Conservation (phyloP, 306 rosid species). For the Echinosophora koreensis region DNA sequence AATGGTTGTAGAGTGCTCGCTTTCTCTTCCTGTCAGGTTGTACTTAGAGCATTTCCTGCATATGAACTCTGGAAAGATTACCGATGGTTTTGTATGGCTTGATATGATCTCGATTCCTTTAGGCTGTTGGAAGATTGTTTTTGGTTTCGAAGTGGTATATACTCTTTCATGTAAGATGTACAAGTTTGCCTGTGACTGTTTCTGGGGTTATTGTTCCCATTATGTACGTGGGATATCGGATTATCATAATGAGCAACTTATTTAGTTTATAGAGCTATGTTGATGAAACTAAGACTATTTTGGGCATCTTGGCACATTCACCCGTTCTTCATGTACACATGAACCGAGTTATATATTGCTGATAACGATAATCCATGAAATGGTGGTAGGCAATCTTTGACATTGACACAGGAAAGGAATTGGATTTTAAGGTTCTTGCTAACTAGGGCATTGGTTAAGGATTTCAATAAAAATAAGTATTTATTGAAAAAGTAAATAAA, state of each 20-base stretch:
- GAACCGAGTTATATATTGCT: background rate
- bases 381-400: background rate
- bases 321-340: background rate
- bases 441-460: too few species aligned
- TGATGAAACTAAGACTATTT: background rate
- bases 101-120: slow-evolving; percentile 51
- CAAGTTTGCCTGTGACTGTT: slow-evolving; percentile 39
- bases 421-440: background rate
- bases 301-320: background rate
- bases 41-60: slow-evolving; percentile 54
- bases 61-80: slow-evolving; percentile 52
- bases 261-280: slow-evolving; percentile 22
- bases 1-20: slow-evolving; percentile 49
- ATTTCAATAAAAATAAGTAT: too few species aligned
- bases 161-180: slow-evolving; percentile 44
- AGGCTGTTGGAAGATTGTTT: slow-evolving; percentile 47
- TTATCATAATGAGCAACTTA: slow-evolving; percentile 31
- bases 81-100: slow-evolving; percentile 57
- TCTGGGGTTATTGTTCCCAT: slow-evolving; percentile 43
- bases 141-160: slow-evolving; percentile 43
- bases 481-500: too few species aligned
- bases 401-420: background rate
- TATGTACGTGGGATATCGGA: slow-evolving; percentile 37
- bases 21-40: slow-evolving; percentile 52
- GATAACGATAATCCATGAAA: background rate